Base-by-base conservation (phyloP, 768 basidiomycete genomes). In the Hebeloma cylindrosporum region DNA sequence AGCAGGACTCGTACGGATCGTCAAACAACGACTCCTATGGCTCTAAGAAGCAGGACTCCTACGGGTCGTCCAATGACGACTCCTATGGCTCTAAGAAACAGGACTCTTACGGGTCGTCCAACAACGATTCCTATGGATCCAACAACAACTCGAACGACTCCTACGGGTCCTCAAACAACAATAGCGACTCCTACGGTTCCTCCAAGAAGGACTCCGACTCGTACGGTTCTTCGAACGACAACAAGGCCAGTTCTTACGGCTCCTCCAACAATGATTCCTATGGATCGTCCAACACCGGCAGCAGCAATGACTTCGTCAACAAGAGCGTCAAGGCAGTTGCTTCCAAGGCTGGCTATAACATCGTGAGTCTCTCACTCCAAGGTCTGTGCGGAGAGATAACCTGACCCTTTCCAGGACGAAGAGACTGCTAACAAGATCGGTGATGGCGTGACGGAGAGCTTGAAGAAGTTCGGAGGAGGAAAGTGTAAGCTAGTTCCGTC, bases 341-440 rank as follows among this genome's bases (percentile, higher is more conserved):
- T 5, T 43, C 62, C 45, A 67, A 71, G 55, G 68, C 67, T 21
- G 78, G 78, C 0, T 68, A 62, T 51, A 68, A 74, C 47, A 5
- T 78, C 11, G 77, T 79, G 44, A 37, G 74, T 65, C 7, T 23
- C 25, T 45, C 39, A 32, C 31, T 22, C 18, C 22, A 18, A 34
- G 3, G 2, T 13, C 14, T 29, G 8, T 27, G n/a, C 16, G 9
- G 17, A 28, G 7, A 5, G 17, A 40, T 29, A n/a, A 42, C 16
- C 22, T 4, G 10, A n/a, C 32, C 25, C 13, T 23, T 31, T 33
- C 4, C 46, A 74, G 72, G 64, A 69, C 41, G 57, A 68, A 7
- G 2, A 39, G 4, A 76, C 72, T 5, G 68, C 68, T 8, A 22
- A 62, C 16, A 67, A 65, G 55, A 66, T 75, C 32, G 66, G 68